Conservation (phyloP, 768 basidiomycete species). For the Lactarius vividus region DNA sequence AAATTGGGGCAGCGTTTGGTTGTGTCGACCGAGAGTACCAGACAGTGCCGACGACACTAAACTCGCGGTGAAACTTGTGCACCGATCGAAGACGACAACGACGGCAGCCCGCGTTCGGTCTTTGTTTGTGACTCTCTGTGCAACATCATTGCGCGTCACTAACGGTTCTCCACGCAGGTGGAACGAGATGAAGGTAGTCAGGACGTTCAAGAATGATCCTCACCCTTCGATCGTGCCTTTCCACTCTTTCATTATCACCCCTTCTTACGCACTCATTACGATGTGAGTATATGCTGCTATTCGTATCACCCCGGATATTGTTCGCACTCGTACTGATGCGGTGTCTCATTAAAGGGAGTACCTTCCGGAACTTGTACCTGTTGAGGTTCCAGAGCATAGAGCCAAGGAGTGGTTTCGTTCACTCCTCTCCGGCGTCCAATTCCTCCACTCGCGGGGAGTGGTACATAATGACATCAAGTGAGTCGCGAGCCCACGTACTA, state of each 20-base stretch:
- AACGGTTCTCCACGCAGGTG: constrained; percentile 50
- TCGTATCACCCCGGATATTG: not conserved
- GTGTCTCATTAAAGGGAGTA: constrained; percentile 62
- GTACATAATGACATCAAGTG: constrained; percentile 96
- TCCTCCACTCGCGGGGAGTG: constrained; percentile 78
- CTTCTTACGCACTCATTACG: constrained; percentile 87
- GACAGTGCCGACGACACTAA: constrained; percentile 44
- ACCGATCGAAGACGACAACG: constrained; percentile 73
- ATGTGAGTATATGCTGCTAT: constrained; percentile 55
- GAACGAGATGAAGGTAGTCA: constrained; percentile 98
- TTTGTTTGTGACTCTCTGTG: constrained; percentile 50
- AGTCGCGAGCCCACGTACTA: constrained; percentile 32
- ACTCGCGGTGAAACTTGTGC: constrained; percentile 92
- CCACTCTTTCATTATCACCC: constrained; percentile 90
- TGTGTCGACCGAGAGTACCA: constrained; percentile 61
- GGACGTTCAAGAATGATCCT: constrained; percentile 75
- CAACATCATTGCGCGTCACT: not conserved
- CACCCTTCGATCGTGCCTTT: constrained; percentile 94
- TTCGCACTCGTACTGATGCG: constrained; percentile 1
- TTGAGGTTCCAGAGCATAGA: constrained; percentile 76
- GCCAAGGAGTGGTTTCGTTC: constrained; percentile 81
- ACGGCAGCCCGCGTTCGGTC: constrained; percentile 88
- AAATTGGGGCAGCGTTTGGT: constrained; percentile 92
- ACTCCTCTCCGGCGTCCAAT: constrained; percentile 79
- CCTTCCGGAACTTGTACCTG: constrained; percentile 82